phyloP scores from a whole-genome alignment of 2,329 filamentous ascomycete species.

The Byssothecium circinans region DNA sequence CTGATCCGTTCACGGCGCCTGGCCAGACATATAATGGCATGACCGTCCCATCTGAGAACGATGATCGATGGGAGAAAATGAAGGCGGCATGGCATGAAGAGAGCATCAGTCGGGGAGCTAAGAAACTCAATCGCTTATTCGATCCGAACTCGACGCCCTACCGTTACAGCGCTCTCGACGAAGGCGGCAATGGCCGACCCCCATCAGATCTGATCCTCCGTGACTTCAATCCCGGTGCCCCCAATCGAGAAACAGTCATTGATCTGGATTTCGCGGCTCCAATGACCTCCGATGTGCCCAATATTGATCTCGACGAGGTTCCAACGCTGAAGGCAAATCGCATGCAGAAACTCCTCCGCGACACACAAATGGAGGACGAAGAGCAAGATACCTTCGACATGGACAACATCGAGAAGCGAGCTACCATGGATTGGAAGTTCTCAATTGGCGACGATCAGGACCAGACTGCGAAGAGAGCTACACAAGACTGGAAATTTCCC shows the following conservation, averaged over 20 bases:
- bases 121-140: slow-evolving; percentile 60
- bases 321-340: slow-evolving; percentile 61
- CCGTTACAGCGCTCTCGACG: slow-evolving; percentile 57
- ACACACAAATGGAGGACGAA: slow-evolving; percentile 47
- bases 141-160: slow-evolving; percentile 60
- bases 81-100: slow-evolving; percentile 59
- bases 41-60: slow-evolving; percentile 40
- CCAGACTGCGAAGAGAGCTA: slow-evolving; percentile 37
- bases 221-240: slow-evolving; percentile 45
- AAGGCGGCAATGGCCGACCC: slow-evolving; percentile 49
- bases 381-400: slow-evolving; percentile 29
- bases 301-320: slow-evolving; percentile 52
- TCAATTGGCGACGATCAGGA: slow-evolving; percentile 17
- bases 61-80: slow-evolving; percentile 38
- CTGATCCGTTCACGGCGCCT: slow-evolving; percentile 45
- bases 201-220: slow-evolving; percentile 60
- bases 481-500: slow-evolving; percentile 57
- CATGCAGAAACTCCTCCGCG: slow-evolving; percentile 51
- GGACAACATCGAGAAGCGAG: slow-evolving; percentile 33
- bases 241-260: slow-evolving; percentile 56
- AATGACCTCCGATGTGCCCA: slow-evolving; percentile 35
- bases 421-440: slow-evolving; percentile 51
- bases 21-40: slow-evolving; percentile 35
- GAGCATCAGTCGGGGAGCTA: slow-evolving; percentile 59
- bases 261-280: slow-evolving; percentile 59